Evolutionary conservation across 2,329 filamentous ascomycete species (phyloP), one percentile per base, ranked within the genome.

Genomic region (Venturia carpophila): DNA sequence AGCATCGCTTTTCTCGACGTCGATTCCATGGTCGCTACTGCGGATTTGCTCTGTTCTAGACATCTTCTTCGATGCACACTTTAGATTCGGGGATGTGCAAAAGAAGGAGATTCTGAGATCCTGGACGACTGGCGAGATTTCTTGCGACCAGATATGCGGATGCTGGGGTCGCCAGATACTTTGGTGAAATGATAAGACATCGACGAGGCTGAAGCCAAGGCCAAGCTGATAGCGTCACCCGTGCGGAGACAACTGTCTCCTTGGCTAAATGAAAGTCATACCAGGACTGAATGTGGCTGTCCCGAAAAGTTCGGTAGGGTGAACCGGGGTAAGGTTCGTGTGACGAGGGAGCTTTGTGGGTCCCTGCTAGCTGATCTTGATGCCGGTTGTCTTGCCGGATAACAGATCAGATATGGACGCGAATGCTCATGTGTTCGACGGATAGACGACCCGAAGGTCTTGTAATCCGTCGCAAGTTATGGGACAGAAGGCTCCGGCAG

Each of bases 121-220:
- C 21, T 52, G 24, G 4, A 52, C 10, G 47, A 27, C 9, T 10
- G 21, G 47, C 21, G 21, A 52, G 21, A 6, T 21, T 21, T 27
- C 21, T 11, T 24, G 9, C n/a, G 24, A 27, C 47, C 10, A 30
- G 24, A 15, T 27, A 15, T 52, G 47, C 13, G 47, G 47, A 52
- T 27, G 24, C 21, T 27, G 24, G 11, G 47, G 4, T 52, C 47
- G 11, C 10, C 21, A 1, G 47, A 47, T 24, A 21, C 19, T 24
- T n/a, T 21, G 24, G 9, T 49, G 45, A n/a, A 5, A 10, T 15
- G 47, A 52, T 52, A 52, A 52, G 21, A 27, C 2, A 52, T 27
- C 47, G 47, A 52, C 21, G 47, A 52, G 47, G 47, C 47, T 52
- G 47, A 52, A 27, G 47, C 27, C 47, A 17, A 52, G 47, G 47